A percentile compares a stretch with the other conserved stretches of the same genome.
These are phyloP conservation scores for Candida mattraensis DNA, from an alignment of 805 yeast genomes.

Conservation along the genomic window DNA sequence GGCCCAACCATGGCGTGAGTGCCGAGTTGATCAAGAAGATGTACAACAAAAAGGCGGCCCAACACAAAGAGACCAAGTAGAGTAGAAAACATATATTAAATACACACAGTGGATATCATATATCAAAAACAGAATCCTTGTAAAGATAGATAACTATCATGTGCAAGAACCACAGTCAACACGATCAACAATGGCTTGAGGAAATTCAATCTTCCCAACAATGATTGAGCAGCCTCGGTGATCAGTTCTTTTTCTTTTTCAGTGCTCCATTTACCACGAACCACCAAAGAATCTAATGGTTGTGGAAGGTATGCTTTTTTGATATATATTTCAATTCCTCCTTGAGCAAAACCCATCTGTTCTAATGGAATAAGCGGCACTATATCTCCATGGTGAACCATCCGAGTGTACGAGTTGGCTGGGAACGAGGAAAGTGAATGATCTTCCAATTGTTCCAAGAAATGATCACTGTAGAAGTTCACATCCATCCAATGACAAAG, in stretches of 20 bases:
- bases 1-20: slow-evolving; percentile 35
- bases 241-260: slow-evolving; percentile 5
- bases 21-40: slow-evolving; percentile 32
- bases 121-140: no score
- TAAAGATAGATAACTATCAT: slow-evolving; percentile 12
- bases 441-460: neutral
- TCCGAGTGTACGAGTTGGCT: slow-evolving; percentile 47
- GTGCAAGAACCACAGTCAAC: slow-evolving; percentile 10
- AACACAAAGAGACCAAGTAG: slow-evolving; percentile 8
- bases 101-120: neutral
- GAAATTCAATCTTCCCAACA: slow-evolving; percentile 2
- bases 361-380: slow-evolving; percentile 63
- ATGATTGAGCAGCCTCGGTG: slow-evolving; percentile 1
- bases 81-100: neutral
- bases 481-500: slow-evolving; percentile 54
- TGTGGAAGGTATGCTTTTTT: slow-evolving; percentile 40
- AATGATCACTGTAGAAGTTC: slow-evolving; percentile 40
- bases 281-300: slow-evolving; percentile 10
- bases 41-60: slow-evolving; percentile 31
- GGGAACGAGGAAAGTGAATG: slow-evolving; percentile 4
- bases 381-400: slow-evolving; percentile 56
- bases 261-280: slow-evolving; percentile 20
- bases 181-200: slow-evolving; percentile 4
- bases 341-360: slow-evolving; percentile 37
- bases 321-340: slow-evolving; percentile 53